Base-by-base conservation (phyloP, 345 rosid genomes). In the Gossypium australe region DNA sequence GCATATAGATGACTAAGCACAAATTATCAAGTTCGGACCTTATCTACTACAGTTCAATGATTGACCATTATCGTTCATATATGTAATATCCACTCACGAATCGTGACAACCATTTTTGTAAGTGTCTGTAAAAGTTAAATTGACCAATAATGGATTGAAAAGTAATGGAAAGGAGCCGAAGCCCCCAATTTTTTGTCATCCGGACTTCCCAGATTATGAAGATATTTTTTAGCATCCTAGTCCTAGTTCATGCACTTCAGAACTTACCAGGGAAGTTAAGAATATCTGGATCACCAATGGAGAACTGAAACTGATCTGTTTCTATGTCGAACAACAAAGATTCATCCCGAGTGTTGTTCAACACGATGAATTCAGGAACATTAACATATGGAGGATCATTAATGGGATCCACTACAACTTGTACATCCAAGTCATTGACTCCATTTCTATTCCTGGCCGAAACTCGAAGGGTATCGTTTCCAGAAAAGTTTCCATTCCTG, bases 281-380 rank as follows among this genome's bases (percentile, higher is more conserved):
- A 81, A 86, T 76, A 79, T 95, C 98, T 10, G 98, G 92, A 84
- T 95, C 99, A 61, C 97, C 97, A 75, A 89, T 83, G 47, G 83
- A 85, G 81, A 90, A 91, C 76, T 87, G 86, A 61, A 92, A 92
- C 59, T 83, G 79, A 56, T 91, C 92, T 75, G 43, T 77, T 73
- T 75, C 80, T 76, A 17, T 80, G 71, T 85, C 77, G 67, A 89
- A 91, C 61, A 94, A 83, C 76, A 77, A 80, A 1, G 92, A 84
- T 70, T 83, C 83, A 41, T 78, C 84, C 20, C 75, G 85, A 18
- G 75, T 75, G 63, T 79, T 78, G 51, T 83, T 84, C 76, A 95
- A 58, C 55, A 80, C 58, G 69, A 95, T 84, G 79, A 76, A 80
- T 22, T 78, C 78, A 27, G 98, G 99, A 62, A 80, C 85, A 17